These are phyloP conservation scores for Claviceps sp. DNA, from an alignment of 2,329 filamentous ascomycete genomes.

Conservation along the genomic window DNA sequence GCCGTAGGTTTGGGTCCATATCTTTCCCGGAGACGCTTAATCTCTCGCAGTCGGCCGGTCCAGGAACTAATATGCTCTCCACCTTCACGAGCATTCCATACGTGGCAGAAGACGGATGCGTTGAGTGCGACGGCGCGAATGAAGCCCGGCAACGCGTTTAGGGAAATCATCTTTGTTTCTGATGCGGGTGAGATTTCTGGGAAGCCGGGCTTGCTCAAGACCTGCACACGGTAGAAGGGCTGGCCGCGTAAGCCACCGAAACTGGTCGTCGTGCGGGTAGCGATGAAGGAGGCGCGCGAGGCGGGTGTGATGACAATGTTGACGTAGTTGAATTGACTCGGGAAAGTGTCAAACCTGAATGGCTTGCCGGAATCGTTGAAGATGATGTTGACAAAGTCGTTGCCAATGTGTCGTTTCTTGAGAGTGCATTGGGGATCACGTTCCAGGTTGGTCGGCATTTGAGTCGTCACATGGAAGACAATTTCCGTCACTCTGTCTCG, in stretches of 20 bases:
- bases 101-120: constrained; percentile 80
- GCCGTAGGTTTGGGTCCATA: constrained; percentile 31
- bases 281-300: constrained; percentile 62
- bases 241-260: constrained; percentile 11
- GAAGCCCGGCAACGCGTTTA: constrained; percentile 70
- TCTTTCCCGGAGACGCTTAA: constrained; percentile 66
- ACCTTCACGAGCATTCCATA: constrained; percentile 69
- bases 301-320: constrained; percentile 92
- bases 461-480: constrained; percentile 87
- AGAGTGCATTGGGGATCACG: constrained; percentile 61
- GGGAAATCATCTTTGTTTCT: constrained; percentile 76
- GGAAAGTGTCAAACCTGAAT: constrained; percentile 84
- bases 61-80: constrained; percentile 81
- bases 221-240: constrained; percentile 75
- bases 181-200: constrained; percentile 84
- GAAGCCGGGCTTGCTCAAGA: constrained; percentile 78
- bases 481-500: constrained; percentile 89
- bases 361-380: constrained; percentile 92
- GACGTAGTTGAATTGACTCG: constrained; percentile 90
- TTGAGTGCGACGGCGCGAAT: constrained; percentile 84
- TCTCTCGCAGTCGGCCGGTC: constrained; percentile 74
- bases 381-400: constrained; percentile 95
- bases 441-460: constrained; percentile 85
- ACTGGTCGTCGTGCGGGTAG: constrained; percentile 35
- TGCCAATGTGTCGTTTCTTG: constrained; percentile 94